phyloP scores from a whole-genome alignment of 164 flowering plant species.

The Liquidambar formosana region DNA sequence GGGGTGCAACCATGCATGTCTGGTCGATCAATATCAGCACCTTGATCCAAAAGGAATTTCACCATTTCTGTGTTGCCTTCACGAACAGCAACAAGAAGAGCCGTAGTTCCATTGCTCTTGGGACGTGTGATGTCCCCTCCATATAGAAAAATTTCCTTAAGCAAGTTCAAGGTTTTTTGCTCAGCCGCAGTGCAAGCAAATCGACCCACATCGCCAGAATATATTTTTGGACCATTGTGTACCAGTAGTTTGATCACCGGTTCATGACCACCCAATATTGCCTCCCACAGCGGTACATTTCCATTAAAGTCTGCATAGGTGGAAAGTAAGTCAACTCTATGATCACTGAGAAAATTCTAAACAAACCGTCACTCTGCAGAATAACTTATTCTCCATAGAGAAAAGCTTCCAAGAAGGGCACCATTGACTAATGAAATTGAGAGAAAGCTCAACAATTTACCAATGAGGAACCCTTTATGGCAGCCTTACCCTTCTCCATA shows the following conservation, averaged over 20 bases:
- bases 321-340: not conserved
- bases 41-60: slow-evolving; percentile 52
- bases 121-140: slow-evolving; percentile 63
- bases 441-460: no score
- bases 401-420: no score
- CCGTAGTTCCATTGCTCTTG: slow-evolving; percentile 58
- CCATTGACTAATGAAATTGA: no score
- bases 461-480: no score
- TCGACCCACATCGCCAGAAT: slow-evolving; percentile 56
- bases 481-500: no score
- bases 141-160: slow-evolving; percentile 40
- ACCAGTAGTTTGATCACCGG: slow-evolving; percentile 40
- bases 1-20: slow-evolving; percentile 80
- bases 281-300: slow-evolving; percentile 82
- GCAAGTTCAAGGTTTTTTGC: slow-evolving; percentile 56
- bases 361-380: no score
- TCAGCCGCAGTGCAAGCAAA: slow-evolving; percentile 79
- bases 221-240: slow-evolving; percentile 57
- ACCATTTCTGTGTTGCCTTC: slow-evolving; percentile 71
- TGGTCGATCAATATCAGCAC: slow-evolving; percentile 61
- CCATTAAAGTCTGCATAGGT: slow-evolving; percentile 67
- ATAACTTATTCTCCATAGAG: no score
- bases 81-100: slow-evolving; percentile 82
- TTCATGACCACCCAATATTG: slow-evolving; percentile 58
- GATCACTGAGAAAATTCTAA: not conserved